Evolutionary conservation across 768 basidiomycete genomes (phyloP).

Genomic region (Mycena venus): DNA sequence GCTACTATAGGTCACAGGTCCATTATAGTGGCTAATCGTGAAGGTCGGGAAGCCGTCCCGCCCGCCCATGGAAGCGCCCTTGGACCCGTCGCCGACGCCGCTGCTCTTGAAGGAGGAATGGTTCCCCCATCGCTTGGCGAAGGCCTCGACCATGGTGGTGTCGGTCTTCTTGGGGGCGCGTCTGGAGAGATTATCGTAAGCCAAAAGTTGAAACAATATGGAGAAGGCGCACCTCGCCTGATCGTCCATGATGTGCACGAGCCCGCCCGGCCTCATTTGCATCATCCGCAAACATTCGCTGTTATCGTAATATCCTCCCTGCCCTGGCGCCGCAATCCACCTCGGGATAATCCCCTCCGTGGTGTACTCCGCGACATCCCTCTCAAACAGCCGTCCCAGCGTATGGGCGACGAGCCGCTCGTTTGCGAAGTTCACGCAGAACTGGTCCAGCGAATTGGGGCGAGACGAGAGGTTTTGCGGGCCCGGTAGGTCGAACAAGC

Average conservation of each 20-base stretch:
- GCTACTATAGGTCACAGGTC: conserved; percentile 91
- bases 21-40: conserved; percentile 92
- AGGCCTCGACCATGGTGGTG: conserved; percentile 94
- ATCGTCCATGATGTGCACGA: conserved; percentile 98
- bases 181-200: no score
- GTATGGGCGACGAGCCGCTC: conserved; percentile 91
- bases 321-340: conserved; percentile 65
- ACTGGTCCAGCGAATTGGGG: conserved; percentile 94
- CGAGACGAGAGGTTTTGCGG: conserved; percentile 91
- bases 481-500: conserved; percentile 94
- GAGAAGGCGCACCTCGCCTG: no score
- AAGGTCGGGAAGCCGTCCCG: conserved; percentile 88
- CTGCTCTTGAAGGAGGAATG: conserved; percentile 92
- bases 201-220: no score
- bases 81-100: no score
- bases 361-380: conserved; percentile 85
- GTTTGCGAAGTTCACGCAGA: conserved; percentile 96
- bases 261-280: conserved; percentile 88
- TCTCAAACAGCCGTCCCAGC: conserved; percentile 85
- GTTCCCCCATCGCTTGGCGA: conserved; percentile 94
- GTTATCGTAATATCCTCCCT: conserved; percentile 90
- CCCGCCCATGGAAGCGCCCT: no score
- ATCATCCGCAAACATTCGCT: conserved; percentile 89
- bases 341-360: conserved; percentile 80
- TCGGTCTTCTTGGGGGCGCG: conserved; percentile 92